A percentile compares a stretch with the other conserved stretches of the same genome.
Evolutionary conservation across 768 basidiomycete genomes (phyloP).

Genomic region (Paxillus involutus): DNA sequence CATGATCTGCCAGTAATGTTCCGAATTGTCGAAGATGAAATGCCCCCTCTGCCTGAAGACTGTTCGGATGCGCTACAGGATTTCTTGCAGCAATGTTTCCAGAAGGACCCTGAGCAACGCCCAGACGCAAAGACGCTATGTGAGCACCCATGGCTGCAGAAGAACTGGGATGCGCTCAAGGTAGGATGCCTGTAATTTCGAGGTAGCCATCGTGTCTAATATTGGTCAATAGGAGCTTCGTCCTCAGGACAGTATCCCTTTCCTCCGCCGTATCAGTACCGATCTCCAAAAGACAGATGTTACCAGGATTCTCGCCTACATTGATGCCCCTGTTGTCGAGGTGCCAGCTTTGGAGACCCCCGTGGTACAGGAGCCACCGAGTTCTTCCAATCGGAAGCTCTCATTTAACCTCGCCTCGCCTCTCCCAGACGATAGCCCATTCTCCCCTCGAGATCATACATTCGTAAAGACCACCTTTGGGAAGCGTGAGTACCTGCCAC

Average conservation of each 20-base stretch:
- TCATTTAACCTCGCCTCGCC: slow-evolving; percentile 36
- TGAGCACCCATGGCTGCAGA: slow-evolving; percentile 89
- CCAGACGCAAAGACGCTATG: slow-evolving; percentile 84
- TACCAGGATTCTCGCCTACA: slow-evolving; percentile 48
- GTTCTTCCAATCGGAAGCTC: slow-evolving; percentile 37
- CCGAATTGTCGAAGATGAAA: slow-evolving; percentile 91
- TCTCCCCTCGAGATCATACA: slow-evolving; percentile 70
- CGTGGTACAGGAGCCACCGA: slow-evolving; percentile 38
- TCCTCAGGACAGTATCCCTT: slow-evolving; percentile 93
- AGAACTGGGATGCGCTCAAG: slow-evolving; percentile 76
- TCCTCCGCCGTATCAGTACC: slow-evolving; percentile 86
- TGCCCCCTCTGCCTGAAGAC: slow-evolving; percentile 81
- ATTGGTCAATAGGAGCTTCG: slow-evolving; percentile 61
- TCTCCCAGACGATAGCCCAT: slow-evolving; percentile 33
- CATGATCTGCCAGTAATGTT: slow-evolving; percentile 74
- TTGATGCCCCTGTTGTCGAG: slow-evolving; percentile 31
- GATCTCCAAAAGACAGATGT: slow-evolving; percentile 77
- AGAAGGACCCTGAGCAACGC: slow-evolving; percentile 82
- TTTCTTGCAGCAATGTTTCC: slow-evolving; percentile 86
- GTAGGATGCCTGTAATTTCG: slow-evolving; percentile 38
- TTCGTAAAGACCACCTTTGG: slow-evolving; percentile 93
- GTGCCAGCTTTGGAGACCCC: slow-evolving; percentile 47
- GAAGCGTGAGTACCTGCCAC: slow-evolving; percentile 65
- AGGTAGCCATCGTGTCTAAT: background rate
- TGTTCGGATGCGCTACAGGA: slow-evolving; percentile 75